Percentiles rank a stretch among this genome's conserved stretches.
These are phyloP conservation scores for Ulvella scutata DNA, from an alignment of 139 green algal genomes.

Conservation along the genomic window DNA sequence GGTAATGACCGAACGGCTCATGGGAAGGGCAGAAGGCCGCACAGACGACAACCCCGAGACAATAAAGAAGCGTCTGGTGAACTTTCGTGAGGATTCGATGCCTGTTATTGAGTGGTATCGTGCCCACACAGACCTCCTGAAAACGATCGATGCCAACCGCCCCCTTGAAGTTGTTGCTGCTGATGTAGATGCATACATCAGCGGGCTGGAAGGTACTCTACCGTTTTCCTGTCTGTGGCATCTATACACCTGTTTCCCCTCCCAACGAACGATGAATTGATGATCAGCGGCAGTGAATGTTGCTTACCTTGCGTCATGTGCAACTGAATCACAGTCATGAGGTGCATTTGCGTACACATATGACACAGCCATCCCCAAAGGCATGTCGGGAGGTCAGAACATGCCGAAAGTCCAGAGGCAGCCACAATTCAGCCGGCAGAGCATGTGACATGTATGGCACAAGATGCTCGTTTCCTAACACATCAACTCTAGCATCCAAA, in stretches of 20 bases:
- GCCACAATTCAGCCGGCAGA: too few species aligned
- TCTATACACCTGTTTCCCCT: slow-evolving; percentile 9
- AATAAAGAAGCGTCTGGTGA: slow-evolving; percentile 43
- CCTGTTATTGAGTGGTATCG: neutral
- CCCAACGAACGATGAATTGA: too few species aligned
- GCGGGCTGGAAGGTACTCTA: slow-evolving; percentile 17
- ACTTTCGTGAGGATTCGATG: slow-evolving; percentile 8
- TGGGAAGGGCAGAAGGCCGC: slow-evolving; percentile 36
- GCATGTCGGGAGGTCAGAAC: too few species aligned
- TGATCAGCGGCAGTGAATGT: too few species aligned
- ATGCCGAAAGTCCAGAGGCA: too few species aligned
- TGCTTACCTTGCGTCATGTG: too few species aligned
- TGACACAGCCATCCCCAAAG: too few species aligned
- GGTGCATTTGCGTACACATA: too few species aligned
- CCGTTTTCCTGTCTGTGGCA: slow-evolving; percentile 5
- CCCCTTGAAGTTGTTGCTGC: slow-evolving; percentile 21
- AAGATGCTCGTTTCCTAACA: too few species aligned
- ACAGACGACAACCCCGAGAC: slow-evolving; percentile 53
- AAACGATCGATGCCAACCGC: slow-evolving; percentile 17
- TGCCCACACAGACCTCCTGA: neutral
- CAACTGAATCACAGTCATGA: too few species aligned
- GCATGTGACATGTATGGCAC: too few species aligned
- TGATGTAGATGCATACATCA: slow-evolving; percentile 4
- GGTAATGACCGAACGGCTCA: slow-evolving; percentile 31
- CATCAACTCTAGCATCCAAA: too few species aligned